These are phyloP conservation scores for Penicillium fuscoglaucum DNA, from an alignment of 2,329 filamentous ascomycete species.

Conservation along the genomic window DNA sequence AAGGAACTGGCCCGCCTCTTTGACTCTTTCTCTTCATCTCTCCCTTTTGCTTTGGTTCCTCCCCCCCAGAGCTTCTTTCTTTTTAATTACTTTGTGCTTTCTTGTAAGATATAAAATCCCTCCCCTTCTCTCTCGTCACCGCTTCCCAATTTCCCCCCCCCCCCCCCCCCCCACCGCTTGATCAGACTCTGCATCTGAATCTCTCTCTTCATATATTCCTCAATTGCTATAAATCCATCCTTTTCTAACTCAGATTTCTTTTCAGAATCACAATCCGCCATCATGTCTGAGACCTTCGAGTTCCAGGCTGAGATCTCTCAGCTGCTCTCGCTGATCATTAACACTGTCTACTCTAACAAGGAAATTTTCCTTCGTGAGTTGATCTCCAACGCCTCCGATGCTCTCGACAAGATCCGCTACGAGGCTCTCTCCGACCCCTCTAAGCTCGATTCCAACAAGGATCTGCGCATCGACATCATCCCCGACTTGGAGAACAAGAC, in stretches of 20 bases:
- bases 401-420: slow-evolving; percentile 99
- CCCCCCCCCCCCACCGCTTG: slow-evolving; percentile 4
- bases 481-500: slow-evolving; percentile 98
- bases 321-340: slow-evolving; percentile 99
- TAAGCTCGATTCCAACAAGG: slow-evolving; percentile 97
- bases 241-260: neutral
- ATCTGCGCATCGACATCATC: slow-evolving; percentile 98
- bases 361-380: slow-evolving; percentile 99
- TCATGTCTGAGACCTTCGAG: slow-evolving; percentile 97
- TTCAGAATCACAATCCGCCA: slow-evolving; percentile 38
- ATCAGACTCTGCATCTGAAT: slow-evolving; percentile 14
- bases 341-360: slow-evolving; percentile 99
- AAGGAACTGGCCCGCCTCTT: slow-evolving; percentile 23
- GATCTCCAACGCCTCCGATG: slow-evolving; percentile 98
- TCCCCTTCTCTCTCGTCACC: slow-evolving; percentile 14
- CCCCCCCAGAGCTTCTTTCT: slow-evolving; percentile 24
- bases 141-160: slow-evolving; percentile 13
- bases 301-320: slow-evolving; percentile 99
- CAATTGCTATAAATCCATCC: slow-evolving; percentile 7
- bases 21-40: slow-evolving; percentile 15
- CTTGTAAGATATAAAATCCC: slow-evolving; percentile 15
- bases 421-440: slow-evolving; percentile 93
- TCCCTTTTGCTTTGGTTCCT: slow-evolving; percentile 24
- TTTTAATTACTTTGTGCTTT: slow-evolving; percentile 15
- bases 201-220: neutral